These are phyloP conservation scores for Tausonia pullulans DNA, from an alignment of 1,284 basidiomycete genomes.

Conservation along the genomic window DNA sequence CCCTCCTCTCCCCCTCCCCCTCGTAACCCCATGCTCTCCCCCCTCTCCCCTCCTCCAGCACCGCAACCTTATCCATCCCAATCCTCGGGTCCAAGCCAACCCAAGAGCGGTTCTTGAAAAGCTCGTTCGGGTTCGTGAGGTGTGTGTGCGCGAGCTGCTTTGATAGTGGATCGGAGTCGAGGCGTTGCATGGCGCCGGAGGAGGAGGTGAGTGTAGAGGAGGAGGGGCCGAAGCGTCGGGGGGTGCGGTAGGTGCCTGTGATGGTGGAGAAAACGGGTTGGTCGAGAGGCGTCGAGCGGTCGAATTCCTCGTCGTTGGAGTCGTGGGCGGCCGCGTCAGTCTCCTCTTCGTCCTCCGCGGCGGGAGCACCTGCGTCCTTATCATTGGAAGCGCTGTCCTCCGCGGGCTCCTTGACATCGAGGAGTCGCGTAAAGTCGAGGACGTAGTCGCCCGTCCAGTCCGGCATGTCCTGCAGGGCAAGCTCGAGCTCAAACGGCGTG, in stretches of 20 bases:
- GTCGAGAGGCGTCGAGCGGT: conserved; percentile 11
- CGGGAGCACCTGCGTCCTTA: neutral
- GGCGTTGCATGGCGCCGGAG: conserved; percentile 14
- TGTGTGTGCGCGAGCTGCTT: conserved; percentile 23
- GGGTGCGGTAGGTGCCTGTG: conserved; percentile 73
- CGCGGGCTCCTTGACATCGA: conserved; percentile 36
- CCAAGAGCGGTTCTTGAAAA: conserved; percentile 59
- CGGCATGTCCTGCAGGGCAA: conserved; percentile 56
- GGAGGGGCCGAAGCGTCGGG: conserved; percentile 49
- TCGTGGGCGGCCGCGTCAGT: conserved; percentile 1
- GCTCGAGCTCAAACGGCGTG: conserved; percentile 83
- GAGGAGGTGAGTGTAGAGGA: conserved; percentile 9
- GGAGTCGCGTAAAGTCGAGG: conserved; percentile 62
- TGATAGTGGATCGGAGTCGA: too few relatives aligned
- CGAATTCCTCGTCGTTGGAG: conserved; percentile 17
- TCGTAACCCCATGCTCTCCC: conserved; percentile 83
- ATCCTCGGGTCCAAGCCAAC: conserved; percentile 69
- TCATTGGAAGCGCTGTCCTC: conserved; percentile 17
- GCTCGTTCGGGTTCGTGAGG: conserved; percentile 34
- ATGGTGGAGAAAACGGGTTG: conserved; percentile 71
- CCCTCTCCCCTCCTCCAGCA: conserved; percentile 75
- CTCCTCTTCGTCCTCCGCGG: conserved; percentile 3
- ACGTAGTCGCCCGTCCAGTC: conserved; percentile 72
- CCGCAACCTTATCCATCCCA: conserved; percentile 67
- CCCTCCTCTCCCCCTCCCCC: conserved; percentile 19